Conservation (phyloP, 805 yeast species). For the Lipomyces chichibuensis region DNA sequence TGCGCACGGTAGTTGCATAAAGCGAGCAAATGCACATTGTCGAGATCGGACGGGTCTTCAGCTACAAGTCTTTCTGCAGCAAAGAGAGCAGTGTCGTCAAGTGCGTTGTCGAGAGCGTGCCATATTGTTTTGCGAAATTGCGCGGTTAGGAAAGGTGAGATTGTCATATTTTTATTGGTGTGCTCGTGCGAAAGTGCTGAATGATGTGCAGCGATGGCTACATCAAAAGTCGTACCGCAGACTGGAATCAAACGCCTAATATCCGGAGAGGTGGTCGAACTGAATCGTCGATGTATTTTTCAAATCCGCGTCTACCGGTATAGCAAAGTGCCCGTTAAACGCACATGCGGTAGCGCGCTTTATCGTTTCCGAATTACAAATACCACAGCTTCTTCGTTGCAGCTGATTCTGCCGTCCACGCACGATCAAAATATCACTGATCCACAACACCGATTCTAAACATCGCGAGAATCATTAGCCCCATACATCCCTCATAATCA, state of each 20-base stretch:
- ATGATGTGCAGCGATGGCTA: not conserved
- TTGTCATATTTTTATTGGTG: not conserved
- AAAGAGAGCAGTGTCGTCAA: slow-evolving; percentile 77
- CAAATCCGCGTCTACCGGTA: too few species aligned
- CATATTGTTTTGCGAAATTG: slow-evolving; percentile 55
- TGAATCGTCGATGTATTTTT: not conserved
- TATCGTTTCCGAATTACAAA: too few species aligned
- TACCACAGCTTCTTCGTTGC: too few species aligned
- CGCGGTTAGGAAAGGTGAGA: slow-evolving; percentile 23
- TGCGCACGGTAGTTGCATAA: slow-evolving; percentile 62
- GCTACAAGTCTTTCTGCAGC: slow-evolving; percentile 81
- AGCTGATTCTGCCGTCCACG: too few species aligned
- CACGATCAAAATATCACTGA: too few species aligned
- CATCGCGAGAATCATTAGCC: too few species aligned
- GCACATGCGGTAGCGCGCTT: not conserved
- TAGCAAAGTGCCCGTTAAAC: not conserved
- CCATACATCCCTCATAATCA: too few species aligned
- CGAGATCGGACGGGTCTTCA: slow-evolving; percentile 56
- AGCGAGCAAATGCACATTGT: slow-evolving; percentile 70
- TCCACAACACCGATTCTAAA: too few species aligned
- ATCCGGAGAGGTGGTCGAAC: not conserved
- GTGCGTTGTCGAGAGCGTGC: slow-evolving; percentile 71
- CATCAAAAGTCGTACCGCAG: not conserved
- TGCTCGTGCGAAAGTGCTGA: not conserved
- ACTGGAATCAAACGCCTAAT: not conserved